Base-by-base conservation (phyloP, 345 rosid genomes). In the Populus ilicifolia region DNA sequence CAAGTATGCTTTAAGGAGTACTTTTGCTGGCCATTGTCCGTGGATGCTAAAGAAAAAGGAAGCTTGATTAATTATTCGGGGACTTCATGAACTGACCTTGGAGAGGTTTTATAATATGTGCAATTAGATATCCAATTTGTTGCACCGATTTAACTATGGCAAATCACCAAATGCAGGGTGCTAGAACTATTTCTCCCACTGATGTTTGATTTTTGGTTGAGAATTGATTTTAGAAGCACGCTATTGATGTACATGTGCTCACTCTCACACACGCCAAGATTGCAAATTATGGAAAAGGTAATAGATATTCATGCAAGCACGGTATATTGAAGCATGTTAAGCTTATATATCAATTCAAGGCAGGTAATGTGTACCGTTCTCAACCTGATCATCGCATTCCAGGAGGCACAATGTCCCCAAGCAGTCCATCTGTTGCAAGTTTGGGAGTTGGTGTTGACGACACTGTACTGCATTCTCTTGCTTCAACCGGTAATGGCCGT, bases 351-450 rank as follows among this genome's bases (percentile, higher is more conserved):
- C 39, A 44, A 52, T 17, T 76, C 29, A 70, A 70, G 71, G 72
- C 46, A 59, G 76, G 72, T 17, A 41, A 63, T 68, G 62, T 67
- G 41, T 83, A 87, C 88, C 84, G 67, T 5, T 75, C 43, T 70
- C 70, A 3, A 89, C 86, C 86, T 70, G 79, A n/a, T 59, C 85
- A 86, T 10, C 90, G 92, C 93, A 88, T 92, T 74, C 89, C 91
- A 48, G 89, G 88, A 77, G 93, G 97, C 76, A 92, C 97, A 50
- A 94, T 87, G 77, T 94, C 98, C 25, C 93, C 98, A 50, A 94
- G 97, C 50, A 94, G 76, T 69, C 97, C 98, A 79, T 90, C 92
- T 11, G 84, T 72, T 17, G 87, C 80, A 65, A 50, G 74, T 69
- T 62, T 75, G 5, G 73, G 82, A n/a, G 75, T 64, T 29, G 2